phyloP scores from a whole-genome alignment of 352 stramenopile genomes.

The Elongisporangium anandrum region DNA sequence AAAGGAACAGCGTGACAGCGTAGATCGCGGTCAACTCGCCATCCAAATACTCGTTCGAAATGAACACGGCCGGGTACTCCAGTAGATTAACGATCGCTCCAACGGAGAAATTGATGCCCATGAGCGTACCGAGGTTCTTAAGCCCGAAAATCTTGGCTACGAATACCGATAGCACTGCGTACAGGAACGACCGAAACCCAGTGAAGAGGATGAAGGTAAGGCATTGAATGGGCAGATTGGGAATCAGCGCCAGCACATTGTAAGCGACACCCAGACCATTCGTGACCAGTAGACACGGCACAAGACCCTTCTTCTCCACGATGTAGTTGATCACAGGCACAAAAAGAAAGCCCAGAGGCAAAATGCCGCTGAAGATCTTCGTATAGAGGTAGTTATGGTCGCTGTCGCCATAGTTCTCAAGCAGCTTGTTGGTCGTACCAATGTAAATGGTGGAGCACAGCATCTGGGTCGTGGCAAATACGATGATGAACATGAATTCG shows the following conservation, averaged over 20 bases:
- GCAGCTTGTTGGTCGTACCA: conserved; percentile 52
- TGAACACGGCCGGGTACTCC: conserved; percentile 44
- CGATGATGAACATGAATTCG: conserved; percentile 47
- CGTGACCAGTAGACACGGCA: conserved; percentile 37
- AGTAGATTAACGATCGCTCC: conserved; percentile 42
- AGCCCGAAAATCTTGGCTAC: conserved; percentile 62
- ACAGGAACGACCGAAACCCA: conserved; percentile 54
- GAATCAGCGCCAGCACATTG: conserved; percentile 41
- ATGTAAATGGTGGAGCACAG: conserved; percentile 55
- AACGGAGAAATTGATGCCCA: conserved; percentile 50
- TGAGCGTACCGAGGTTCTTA: conserved; percentile 51
- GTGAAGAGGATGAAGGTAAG: conserved; percentile 55
- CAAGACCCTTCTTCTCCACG: conserved; percentile 37
- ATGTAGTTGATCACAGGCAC: conserved; percentile 57
- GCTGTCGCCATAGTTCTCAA: conserved; percentile 55
- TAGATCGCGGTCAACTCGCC: conserved; percentile 28
- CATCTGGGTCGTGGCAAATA: conserved; percentile 41
- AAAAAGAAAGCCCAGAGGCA: conserved; percentile 56
- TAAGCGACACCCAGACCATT: conserved; percentile 40
- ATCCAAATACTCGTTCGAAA: conserved; percentile 34
- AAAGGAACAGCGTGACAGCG: conserved; percentile 23
- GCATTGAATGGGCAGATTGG: conserved; percentile 31
- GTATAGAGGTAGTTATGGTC: conserved; percentile 43
- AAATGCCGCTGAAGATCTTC: conserved; percentile 54
- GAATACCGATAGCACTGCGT: conserved; percentile 58